Base-by-base conservation (phyloP, 148 eudicot genomes). In the Cornus florida region DNA sequence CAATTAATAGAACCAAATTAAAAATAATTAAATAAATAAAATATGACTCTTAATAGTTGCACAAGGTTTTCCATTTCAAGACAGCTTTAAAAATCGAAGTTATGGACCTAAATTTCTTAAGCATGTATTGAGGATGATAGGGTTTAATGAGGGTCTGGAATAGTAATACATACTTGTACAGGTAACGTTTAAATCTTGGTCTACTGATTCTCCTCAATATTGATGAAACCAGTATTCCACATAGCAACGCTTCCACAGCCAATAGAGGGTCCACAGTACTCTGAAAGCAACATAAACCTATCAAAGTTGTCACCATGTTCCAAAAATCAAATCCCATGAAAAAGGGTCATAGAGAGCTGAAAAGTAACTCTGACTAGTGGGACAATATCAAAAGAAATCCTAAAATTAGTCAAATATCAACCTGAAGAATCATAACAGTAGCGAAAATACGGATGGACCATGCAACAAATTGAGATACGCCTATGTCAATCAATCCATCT, bases 361-460 rank as follows among this genome's bases (percentile, higher is more conserved):
- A 69, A 10, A 39, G 31, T 11, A 24, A 35, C 31, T 57, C 57
- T 68, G 35, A 72, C 33, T 57, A 48, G 22, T 74, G 74, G 33
- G 11, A 67, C 23, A 59, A 67, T 6, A 23, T 14, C 6, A 2
- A 74, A 66, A 1, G 0, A 48, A 79, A 38, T 59, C 9, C 38
- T 56, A 78, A 70, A 14, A 12, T 24, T 46, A 13, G 2, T 4
- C 28, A 28, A 33, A 59, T 19, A 43, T 20, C 19, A 76, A 97
- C 99, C 99, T 92, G 98, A 74, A 92, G 88, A 85, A 92, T 86
- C 94, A 92, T 75, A 71, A 84, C 87, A 81, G 92, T 88, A 75
- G 93, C 95, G 35, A 91, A 22, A 78, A 92, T 77, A 73, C 91
- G 86, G 74, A 97, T 91, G 77, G 99, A 91, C 98, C 97, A 92